A percentile compares a stretch with the other conserved stretches of the same genome.
Conservation (phyloP, 345 rosid genomes). For the Corchorus olitorius region DNA sequence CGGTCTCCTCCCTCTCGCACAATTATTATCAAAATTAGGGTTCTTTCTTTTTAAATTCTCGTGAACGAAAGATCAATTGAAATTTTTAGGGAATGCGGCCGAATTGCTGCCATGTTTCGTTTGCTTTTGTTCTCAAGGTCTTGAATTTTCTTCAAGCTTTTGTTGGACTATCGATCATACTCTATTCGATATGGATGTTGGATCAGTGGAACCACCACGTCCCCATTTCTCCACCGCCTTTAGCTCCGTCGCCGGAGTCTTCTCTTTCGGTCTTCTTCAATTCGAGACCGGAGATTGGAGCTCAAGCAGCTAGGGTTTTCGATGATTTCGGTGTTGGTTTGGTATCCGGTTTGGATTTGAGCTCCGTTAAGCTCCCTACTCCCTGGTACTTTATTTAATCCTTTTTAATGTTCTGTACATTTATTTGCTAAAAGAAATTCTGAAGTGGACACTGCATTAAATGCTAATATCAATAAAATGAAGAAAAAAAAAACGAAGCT, state of each 20-base stretch:
- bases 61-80: not conserved
- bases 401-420: not conserved
- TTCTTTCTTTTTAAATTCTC: not conserved
- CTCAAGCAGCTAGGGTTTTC: conserved; percentile 22
- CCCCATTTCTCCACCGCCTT: conserved; percentile 48
- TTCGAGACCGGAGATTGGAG: conserved; percentile 25
- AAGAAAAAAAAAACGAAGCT: not conserved
- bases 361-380: conserved; percentile 72
- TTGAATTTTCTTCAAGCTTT: conserved; percentile 27
- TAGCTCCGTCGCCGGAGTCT: conserved; percentile 46
- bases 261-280: conserved; percentile 21
- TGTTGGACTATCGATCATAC: conserved; percentile 18
- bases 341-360: conserved; percentile 44
- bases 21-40: conserved; percentile 10
- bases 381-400: conserved; percentile 59
- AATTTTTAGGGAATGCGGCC: conserved; percentile 46
- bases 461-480: not conserved
- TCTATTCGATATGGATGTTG: conserved; percentile 84
- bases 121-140: conserved; percentile 24
- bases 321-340: conserved; percentile 34
- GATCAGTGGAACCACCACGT: conserved; percentile 64
- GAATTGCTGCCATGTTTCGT: conserved; percentile 70
- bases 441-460: conserved; percentile 3
- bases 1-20: not conserved
- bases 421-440: not conserved